Evolutionary conservation across 495 filamentous ascomycete species (phyloP), one percentile per base, ranked within the genome.

Genomic region (Rusavskia elegans): DNA sequence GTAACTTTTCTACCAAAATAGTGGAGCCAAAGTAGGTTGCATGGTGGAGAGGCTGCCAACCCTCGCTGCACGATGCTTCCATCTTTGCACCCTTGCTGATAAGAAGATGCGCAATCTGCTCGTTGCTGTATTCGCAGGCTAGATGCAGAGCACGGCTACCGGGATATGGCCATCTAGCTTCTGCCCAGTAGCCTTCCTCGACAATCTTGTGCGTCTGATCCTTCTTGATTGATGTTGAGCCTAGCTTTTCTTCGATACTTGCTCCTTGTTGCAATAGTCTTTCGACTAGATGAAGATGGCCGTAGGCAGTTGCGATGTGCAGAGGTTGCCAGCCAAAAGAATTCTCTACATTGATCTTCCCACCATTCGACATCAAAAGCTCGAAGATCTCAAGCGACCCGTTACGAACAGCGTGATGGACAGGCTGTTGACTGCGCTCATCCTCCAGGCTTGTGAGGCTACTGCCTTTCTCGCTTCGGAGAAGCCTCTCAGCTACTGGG

Each of bases 271-370:
- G 51, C 6, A 62, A 32, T 16, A 55, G 55, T 30, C 53, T 48
- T n/a, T 59, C 45, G 5, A 64, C 45, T n/a, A 64, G 37, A 5
- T 50, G 45, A 9, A 36, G 9, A 32, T 64, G 59, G 23, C 61
- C 60, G 39, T 64, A 64, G 6, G 57, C 61, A 21, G 55, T 48
- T 5, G 61, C 60, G 27, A 64, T 58, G 27, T 62, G 61, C 11
- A 62, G 48, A 35, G 60, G 57, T 16, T 62, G 55, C 57, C 57
- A 64, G 9, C 60, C 61, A 35, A 55, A 64, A 1, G 51, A 38
- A 45, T 64, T 64, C 16, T 48, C 29, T 5, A 44, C 49, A 17
- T 51, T 53, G 4, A 64, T 32, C 17, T 55, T 58, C 2, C 59
- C 61, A 16, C 55, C 51, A 21, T 57, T 48, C 1, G 55, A 55